A percentile compares a stretch with the other conserved stretches of the same genome.
Conservation (phyloP, 2,329 filamentous ascomycete genomes). For the Tolypocladium amazonense region DNA sequence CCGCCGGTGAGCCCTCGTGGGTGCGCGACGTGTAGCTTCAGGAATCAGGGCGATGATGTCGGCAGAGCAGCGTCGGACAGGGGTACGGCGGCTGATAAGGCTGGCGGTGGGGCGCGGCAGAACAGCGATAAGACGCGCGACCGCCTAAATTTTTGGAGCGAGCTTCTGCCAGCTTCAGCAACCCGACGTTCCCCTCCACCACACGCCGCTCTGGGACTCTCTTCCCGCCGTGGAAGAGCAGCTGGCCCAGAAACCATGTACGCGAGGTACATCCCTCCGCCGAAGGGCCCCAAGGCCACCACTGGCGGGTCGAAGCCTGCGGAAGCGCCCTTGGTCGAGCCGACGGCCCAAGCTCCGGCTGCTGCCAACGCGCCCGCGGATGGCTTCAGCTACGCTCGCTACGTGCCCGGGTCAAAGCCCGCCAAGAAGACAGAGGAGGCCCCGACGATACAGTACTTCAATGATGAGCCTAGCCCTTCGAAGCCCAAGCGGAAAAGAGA, state of each 20-base stretch:
- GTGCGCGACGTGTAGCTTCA: background rate
- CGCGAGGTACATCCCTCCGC: slow-evolving; percentile 30
- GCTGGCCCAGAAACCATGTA: slow-evolving; percentile 23
- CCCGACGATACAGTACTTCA: slow-evolving; percentile 14
- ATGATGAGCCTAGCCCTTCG: slow-evolving; percentile 14
- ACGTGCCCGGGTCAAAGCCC: slow-evolving; percentile 24
- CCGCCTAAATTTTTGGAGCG: slow-evolving; percentile 23
- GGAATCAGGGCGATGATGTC: background rate
- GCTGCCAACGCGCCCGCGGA: slow-evolving; percentile 5
- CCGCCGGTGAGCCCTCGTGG: background rate
- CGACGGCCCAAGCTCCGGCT: slow-evolving; percentile 2
- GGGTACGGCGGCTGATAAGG: slow-evolving; percentile 13
- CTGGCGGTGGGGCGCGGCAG: slow-evolving; percentile 25
- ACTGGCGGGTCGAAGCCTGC: background rate
- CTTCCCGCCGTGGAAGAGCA: slow-evolving; percentile 2
- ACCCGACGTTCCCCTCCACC: background rate
- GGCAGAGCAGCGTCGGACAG: background rate
- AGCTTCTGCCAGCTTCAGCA: background rate
- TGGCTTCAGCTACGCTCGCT: slow-evolving; percentile 27
- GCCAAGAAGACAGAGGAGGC: slow-evolving; percentile 4
- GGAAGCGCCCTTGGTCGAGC: slow-evolving; percentile 1
- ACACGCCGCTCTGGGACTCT: slow-evolving; percentile 2
- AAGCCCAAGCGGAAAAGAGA: slow-evolving; percentile 26
- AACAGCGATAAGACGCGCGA: slow-evolving; percentile 22
- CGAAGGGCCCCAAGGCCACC: slow-evolving; percentile 11